These are phyloP conservation scores for Elongisporangium prolatum DNA, from an alignment of 352 stramenopile genomes.

Conservation along the genomic window DNA sequence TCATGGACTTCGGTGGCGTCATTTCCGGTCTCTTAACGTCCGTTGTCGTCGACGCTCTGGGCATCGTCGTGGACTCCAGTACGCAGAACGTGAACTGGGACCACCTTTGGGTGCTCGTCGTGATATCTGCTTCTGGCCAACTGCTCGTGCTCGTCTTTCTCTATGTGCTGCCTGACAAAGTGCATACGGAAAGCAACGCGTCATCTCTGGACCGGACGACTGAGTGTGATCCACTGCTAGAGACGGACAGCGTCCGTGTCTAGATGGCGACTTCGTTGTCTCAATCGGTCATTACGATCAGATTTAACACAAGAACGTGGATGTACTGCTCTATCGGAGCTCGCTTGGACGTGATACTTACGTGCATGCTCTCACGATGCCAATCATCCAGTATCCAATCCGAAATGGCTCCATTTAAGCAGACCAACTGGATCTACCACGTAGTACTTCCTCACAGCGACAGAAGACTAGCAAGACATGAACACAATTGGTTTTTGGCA, in stretches of 20 bases:
- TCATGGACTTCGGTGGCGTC: conserved; percentile 84
- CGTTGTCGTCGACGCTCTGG: conserved; percentile 41
- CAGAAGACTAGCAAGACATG: no score
- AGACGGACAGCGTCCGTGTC: conserved; percentile 10
- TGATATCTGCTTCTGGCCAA: conserved; percentile 51
- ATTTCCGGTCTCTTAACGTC: conserved; percentile 62
- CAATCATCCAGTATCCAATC: background rate
- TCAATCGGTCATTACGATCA: background rate
- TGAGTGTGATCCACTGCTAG: conserved; percentile 49
- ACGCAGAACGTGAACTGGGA: conserved; percentile 60
- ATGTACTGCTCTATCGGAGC: background rate
- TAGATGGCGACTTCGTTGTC: background rate
- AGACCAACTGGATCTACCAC: no score
- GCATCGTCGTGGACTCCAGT: conserved; percentile 48
- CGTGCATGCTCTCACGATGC: no score
- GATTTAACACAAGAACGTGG: background rate
- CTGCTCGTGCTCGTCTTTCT: conserved; percentile 69
- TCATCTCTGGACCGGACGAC: conserved; percentile 8
- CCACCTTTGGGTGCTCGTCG: conserved; percentile 53
- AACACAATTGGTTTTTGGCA: conserved; percentile 10
- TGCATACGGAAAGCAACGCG: conserved; percentile 19
- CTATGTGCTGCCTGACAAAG: conserved; percentile 62
- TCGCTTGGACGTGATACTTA: no score
- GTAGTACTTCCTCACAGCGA: no score
- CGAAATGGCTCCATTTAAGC: background rate